Conservation (phyloP, 2,329 filamentous ascomycete species). For the Teratosphaeria pseudoeucalypti region DNA sequence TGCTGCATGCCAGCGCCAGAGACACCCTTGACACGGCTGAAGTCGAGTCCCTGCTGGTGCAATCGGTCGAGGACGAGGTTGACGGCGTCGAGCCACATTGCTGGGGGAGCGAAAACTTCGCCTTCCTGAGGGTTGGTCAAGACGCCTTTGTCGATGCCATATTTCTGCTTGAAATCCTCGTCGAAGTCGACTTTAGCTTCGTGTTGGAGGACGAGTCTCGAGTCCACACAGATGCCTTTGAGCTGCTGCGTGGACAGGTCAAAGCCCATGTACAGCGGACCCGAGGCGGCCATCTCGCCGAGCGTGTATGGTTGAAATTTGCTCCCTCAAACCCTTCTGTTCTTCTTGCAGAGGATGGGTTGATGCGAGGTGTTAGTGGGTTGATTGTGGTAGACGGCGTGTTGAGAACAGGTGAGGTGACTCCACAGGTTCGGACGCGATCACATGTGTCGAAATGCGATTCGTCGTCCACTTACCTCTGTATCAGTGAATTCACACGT, state of each 20-base stretch:
- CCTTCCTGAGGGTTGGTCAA: constrained; percentile 68
- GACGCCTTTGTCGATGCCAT: constrained; percentile 77
- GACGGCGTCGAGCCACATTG: constrained; percentile 87
- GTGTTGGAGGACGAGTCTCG: constrained; percentile 67
- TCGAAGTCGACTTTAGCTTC: constrained; percentile 95
- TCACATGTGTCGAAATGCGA: neutral
- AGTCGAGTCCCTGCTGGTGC: constrained; percentile 57
- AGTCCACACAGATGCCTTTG: constrained; percentile 81
- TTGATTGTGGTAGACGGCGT: neutral
- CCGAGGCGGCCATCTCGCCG: neutral
- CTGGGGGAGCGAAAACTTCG: constrained; percentile 86
- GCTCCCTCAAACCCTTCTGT: neutral
- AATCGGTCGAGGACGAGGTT: constrained; percentile 74
- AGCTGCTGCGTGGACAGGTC: constrained; percentile 95
- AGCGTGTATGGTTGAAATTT: neutral
- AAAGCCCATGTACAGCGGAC: constrained; percentile 48
- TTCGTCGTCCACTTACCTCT: neutral
- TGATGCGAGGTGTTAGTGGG: neutral
- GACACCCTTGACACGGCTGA: constrained; percentile 66
- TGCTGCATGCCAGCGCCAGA: constrained; percentile 95
- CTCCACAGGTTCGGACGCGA: neutral
- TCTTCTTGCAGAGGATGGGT: neutral
- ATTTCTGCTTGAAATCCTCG: constrained; percentile 55
- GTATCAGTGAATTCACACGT: neutral
- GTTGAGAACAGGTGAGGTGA: neutral